Base-by-base conservation (phyloP, 2,329 filamentous ascomycete species). In the Colletotrichum spaethianum region DNA sequence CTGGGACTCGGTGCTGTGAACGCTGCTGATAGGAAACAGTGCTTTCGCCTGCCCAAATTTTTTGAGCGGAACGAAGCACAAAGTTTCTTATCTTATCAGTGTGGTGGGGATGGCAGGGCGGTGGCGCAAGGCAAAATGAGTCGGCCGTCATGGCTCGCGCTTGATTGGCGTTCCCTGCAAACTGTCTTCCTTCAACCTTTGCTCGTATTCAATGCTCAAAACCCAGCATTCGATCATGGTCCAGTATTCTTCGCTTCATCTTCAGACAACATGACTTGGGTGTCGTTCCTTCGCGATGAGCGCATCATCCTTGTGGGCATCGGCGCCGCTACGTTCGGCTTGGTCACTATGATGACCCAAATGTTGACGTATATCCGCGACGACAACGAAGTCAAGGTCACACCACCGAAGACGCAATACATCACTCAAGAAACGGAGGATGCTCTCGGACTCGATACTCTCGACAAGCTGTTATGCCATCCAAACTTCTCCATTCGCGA, bases 341-440 rank as follows among this genome's bases (percentile, higher is more conserved):
- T 92, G 73, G 80, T 92, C 67, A 84, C 86, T 71, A 84, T 86
- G 63, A 89, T 94, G 80, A 86, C 87, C 74, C 80, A 86, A 46
- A 85, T 89, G 66, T 89, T 95, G 55, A 83, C 84, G 69, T 82
- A 87, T 66, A 89, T 92, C 75, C 88, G 91, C 75, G 86, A 90
- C 76, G 86, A 91, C 64, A 92, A 92, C 74, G 88, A 91, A 80
- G 89, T 96, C 77, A 90, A 90, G 72, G 88, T 90, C 44, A 79
- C 85, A 46, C 89, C 91, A 72, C 90, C 90, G 44, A 92, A 92
- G 79, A 89, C 92, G 62, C 89, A 92, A 75, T 93, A 93, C 79
- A 93, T 94, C 74, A 93, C 91, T 18, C 91, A 94, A 79, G 90
- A 93, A 31, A 93, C 92, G 2, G 93, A 95, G 77, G 92, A 94